Base-by-base conservation (phyloP, 2,329 filamentous ascomycete genomes). In the Polytolypa hystricis region DNA sequence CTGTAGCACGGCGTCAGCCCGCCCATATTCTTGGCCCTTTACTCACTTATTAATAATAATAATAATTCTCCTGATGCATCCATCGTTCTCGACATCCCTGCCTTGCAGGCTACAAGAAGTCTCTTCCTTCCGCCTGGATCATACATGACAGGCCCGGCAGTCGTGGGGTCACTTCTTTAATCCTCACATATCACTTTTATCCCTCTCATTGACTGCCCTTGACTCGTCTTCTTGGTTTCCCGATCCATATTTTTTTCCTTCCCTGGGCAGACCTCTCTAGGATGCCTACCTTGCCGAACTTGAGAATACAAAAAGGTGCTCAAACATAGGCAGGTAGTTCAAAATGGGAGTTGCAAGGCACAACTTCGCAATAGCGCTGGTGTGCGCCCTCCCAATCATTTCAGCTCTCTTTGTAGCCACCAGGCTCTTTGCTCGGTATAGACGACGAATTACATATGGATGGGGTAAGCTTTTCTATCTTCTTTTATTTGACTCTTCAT, bases 331-430 rank as follows among this genome's bases (percentile, higher is more conserved):
- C n/a, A n/a, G n/a, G n/a, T n/a, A n/a, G n/a, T n/a, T n/a, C n/a
- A n/a, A n/a, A n/a, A n/a, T n/a, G n/a, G n/a, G n/a, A n/a, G n/a
- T n/a, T n/a, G n/a, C 31, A 5, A 17, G 31, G n/a, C 31, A 33
- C 31, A 20, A 33, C 21, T 33, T 33, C 19, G 31, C 31, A 14
- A 21, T 33, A 5, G 31, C 31, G 6, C 31, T 33, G 31, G 31
- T 33, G 4, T 21, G 31, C 21, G 31, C 12, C 14, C 16, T 33
- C 17, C 31, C 31, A 8, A 14, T 11, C n/a, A 33, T 33, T 23
- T 16, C 31, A 4, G 21, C 14, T n/a, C 11, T 19, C n/a, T 33
- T 33, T 33, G 17, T 33, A 14, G 31, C 10, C n/a, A 5, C 25
- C 11, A 17, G 31, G 10, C 10, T 33, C 17, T 33, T 21, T 23